Conservation (phyloP, 2,329 filamentous ascomycete species). For the Aspergillus novofumigatus region DNA sequence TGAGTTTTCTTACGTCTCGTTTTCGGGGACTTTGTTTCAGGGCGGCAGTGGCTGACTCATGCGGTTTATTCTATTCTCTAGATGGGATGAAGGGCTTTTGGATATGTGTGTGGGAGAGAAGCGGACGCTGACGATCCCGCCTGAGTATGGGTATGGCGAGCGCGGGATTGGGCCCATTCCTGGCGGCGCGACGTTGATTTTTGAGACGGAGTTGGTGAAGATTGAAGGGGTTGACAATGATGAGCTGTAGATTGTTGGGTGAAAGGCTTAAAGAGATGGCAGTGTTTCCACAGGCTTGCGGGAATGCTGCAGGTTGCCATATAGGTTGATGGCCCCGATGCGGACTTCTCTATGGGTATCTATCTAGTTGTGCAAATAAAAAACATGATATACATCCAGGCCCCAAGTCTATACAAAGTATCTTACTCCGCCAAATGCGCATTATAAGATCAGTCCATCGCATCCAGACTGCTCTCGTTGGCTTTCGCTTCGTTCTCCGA, state of each 20-base stretch:
- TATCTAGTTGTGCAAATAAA: background rate
- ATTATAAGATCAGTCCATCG: conserved; percentile 54
- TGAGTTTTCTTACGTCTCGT: conserved; percentile 40
- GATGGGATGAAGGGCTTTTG: conserved; percentile 84
- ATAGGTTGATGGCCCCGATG: background rate
- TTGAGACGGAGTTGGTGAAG: conserved; percentile 83
- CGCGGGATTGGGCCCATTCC: conserved; percentile 77
- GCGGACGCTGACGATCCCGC: conserved; percentile 84
- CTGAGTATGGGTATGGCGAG: conserved; percentile 76
- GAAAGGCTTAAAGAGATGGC: conserved; percentile 6
- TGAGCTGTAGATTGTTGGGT: conserved; percentile 30
- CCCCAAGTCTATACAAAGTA: background rate
- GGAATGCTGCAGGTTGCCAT: background rate
- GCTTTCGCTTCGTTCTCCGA: conserved; percentile 46
- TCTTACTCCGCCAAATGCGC: background rate
- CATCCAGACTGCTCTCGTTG: conserved; percentile 45
- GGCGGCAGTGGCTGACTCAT: background rate
- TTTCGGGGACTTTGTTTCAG: background rate
- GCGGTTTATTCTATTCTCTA: conserved; percentile 30
- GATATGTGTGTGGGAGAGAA: conserved; percentile 97
- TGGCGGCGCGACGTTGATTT: conserved; percentile 74
- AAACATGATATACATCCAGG: background rate
- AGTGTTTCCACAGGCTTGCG: background rate
- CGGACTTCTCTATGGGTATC: background rate
- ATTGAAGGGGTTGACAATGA: conserved; percentile 67